Evolutionary conservation across 2,329 filamentous ascomycete genomes (phyloP).

Genomic region (Beauveria caledonica): DNA sequence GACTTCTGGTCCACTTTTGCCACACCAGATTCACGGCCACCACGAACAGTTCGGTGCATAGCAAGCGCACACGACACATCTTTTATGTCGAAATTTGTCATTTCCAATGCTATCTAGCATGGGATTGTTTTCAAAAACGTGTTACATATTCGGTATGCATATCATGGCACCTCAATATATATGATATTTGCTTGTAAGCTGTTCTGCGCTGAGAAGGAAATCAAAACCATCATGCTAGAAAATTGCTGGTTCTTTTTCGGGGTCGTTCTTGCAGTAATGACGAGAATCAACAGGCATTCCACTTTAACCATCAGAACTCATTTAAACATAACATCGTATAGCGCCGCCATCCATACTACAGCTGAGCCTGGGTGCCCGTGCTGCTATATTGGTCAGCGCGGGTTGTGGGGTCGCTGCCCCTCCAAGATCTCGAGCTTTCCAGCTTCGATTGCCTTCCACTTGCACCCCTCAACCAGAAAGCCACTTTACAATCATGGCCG

Average conservation of each 20-base stretch:
- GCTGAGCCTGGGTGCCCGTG: not conserved
- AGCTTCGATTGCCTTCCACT: slow-evolving; percentile 9
- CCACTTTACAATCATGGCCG: slow-evolving; percentile 26
- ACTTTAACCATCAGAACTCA: not conserved
- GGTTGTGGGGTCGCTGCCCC: slow-evolving; percentile 9
- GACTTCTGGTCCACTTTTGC: not conserved
- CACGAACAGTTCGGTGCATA: not conserved
- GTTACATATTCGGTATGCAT: too few relatives aligned
- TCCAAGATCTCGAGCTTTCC: slow-evolving; percentile 9
- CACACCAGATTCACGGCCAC: not conserved
- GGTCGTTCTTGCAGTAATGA: too few relatives aligned
- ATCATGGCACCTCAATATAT: too few relatives aligned
- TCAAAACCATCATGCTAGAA: too few relatives aligned
- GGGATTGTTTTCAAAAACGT: too few relatives aligned
- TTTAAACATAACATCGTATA: not conserved
- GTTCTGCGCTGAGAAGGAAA: too few relatives aligned
- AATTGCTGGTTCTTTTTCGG: too few relatives aligned
- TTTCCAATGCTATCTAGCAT: too few relatives aligned
- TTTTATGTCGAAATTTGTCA: too few relatives aligned
- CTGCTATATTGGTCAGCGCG: not conserved
- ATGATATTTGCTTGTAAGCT: too few relatives aligned
- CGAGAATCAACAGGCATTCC: too few relatives aligned
- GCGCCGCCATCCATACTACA: not conserved
- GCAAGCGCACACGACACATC: too few relatives aligned
- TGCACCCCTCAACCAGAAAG: not conserved